phyloP scores from a whole-genome alignment of 2,329 filamentous ascomycete genomes.

The Eutypa lata region DNA sequence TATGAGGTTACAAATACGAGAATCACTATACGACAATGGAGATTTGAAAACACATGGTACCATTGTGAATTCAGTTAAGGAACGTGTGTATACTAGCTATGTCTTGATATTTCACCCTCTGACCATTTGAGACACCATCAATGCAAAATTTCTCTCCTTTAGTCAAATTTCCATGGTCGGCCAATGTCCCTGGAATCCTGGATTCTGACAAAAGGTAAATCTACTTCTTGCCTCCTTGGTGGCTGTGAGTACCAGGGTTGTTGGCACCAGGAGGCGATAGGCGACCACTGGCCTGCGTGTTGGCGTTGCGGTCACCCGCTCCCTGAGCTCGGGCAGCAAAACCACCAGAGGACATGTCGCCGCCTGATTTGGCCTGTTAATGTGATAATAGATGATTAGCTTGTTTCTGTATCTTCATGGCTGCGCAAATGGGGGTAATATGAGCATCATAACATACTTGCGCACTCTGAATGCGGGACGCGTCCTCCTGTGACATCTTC shows the following conservation, averaged over 20 bases:
- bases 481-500: background rate
- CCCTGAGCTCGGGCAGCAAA: slow-evolving; percentile 16
- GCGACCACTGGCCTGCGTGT: background rate
- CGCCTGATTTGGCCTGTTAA: slow-evolving; percentile 13
- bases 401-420: background rate
- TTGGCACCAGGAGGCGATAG: background rate
- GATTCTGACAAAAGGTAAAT: too few species aligned
- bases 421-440: too few species aligned
- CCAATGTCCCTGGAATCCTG: too few species aligned
- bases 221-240: slow-evolving; percentile 28
- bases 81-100: too few species aligned
- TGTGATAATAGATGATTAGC: background rate
- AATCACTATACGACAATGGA: too few species aligned
- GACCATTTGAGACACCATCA: too few species aligned
- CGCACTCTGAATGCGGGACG: background rate
- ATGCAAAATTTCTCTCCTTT: too few species aligned
- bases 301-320: slow-evolving; percentile 12
- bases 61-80: too few species aligned
- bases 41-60: too few species aligned
- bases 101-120: too few species aligned
- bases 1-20: too few species aligned
- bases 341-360: slow-evolving; percentile 13
- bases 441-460: background rate
- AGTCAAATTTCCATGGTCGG: too few species aligned
- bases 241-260: background rate